A percentile compares a stretch with the other conserved stretches of the same genome.
Evolutionary conservation across 305 asterid species (phyloP).

Genomic region (Fraxinus xanthoxyloides): DNA sequence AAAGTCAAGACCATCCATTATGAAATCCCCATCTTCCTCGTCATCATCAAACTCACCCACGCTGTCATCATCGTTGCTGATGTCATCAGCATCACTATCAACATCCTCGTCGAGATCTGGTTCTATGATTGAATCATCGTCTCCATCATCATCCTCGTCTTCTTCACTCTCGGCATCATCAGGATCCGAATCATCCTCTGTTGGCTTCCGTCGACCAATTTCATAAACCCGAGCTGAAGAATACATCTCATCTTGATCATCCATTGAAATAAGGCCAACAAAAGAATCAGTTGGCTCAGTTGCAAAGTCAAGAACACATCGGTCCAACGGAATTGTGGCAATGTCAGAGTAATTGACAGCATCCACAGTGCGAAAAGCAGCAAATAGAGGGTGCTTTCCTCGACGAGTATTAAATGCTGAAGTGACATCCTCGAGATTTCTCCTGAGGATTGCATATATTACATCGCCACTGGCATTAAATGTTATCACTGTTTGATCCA

Average conservation of each 20-base stretch:
- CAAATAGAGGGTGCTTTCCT: constrained; percentile 82
- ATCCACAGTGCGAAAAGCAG: constrained; percentile 95
- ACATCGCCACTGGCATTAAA: constrained; percentile 93
- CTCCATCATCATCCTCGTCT: constrained; percentile 80
- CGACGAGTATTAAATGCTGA: constrained; percentile 84
- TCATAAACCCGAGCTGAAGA: constrained; percentile 93
- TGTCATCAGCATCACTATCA: constrained; percentile 71
- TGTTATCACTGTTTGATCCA: constrained; percentile 83
- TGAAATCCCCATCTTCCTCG: constrained; percentile 78
- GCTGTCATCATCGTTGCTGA: constrained; percentile 65
- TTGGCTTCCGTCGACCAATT: constrained; percentile 92
- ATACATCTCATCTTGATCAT: constrained; percentile 95
- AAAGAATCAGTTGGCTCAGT: constrained; percentile 94
- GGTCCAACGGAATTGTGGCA: constrained; percentile 88
- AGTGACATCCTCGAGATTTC: constrained; percentile 91
- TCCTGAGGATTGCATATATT: constrained; percentile 83
- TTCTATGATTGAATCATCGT: constrained; percentile 59
- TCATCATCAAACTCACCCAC: constrained; percentile 68
- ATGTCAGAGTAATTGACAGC: constrained; percentile 93
- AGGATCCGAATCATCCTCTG: constrained; percentile 97
- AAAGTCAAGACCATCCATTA: constrained; percentile 59
- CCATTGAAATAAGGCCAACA: constrained; percentile 89
- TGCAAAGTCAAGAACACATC: constrained; percentile 92
- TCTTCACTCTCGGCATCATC: constrained; percentile 95
- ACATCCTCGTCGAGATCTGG: constrained; percentile 63